Evolutionary conservation across 805 yeast genomes (phyloP).

Genomic region (Danielozyma ontarioensis): DNA sequence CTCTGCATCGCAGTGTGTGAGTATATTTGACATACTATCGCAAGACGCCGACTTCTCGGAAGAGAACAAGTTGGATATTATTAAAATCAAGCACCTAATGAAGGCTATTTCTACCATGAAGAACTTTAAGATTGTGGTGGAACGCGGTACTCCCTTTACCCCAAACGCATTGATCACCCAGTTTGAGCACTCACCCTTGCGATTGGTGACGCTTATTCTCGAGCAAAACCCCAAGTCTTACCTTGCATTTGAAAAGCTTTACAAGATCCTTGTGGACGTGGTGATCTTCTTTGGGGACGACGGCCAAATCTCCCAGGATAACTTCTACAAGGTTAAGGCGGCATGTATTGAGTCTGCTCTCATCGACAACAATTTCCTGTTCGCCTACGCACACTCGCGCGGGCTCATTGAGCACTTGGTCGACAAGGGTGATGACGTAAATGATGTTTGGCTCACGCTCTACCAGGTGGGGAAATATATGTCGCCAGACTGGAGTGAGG

Average conservation of each 20-base stretch:
- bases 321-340: constrained; percentile 29
- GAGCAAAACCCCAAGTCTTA: constrained; percentile 54
- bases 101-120: constrained; percentile 31
- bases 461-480: constrained; percentile 64
- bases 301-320: neutral
- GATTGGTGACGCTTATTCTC: constrained; percentile 37
- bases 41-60: neutral
- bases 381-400: constrained; percentile 45
- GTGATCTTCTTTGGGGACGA: constrained; percentile 31
- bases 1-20: constrained; percentile 20
- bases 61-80: constrained; percentile 4
- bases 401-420: constrained; percentile 28
- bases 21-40: constrained; percentile 16
- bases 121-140: constrained; percentile 26
- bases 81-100: constrained; percentile 27
- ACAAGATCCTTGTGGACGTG: constrained; percentile 36
- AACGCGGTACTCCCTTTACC: neutral
- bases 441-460: constrained; percentile 61
- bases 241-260: constrained; percentile 36
- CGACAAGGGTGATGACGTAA: constrained; percentile 10
- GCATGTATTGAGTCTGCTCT: constrained; percentile 66
- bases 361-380: constrained; percentile 54
- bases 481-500: constrained; percentile 20
- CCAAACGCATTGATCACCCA: neutral
- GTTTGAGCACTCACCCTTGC: constrained; percentile 20